Base-by-base conservation (phyloP, 192 early-diverging fungal species). In the Coemansia sp. region DNA sequence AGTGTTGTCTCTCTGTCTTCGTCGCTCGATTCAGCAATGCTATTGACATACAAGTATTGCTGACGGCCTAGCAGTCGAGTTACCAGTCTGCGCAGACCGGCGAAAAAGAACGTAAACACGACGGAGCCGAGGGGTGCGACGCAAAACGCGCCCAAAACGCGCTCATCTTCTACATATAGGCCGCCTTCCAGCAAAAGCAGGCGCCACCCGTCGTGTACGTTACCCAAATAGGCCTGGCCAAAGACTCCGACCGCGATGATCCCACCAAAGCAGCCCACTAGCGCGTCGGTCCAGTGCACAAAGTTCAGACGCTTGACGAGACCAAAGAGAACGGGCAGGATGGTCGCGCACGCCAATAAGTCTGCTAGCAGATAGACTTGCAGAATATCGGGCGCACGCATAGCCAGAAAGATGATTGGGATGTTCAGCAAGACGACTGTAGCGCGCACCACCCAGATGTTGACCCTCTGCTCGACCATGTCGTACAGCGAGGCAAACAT, bases 401-500 rank as follows among this genome's bases (percentile, higher is more conserved):
- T 72, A 1, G 89, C 86, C 20, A 90, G 70, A 55, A 88, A 67
- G 24, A 90, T 80, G 13, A 83, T 76, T 6, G 87, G 86, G 40
- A 85, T 57, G 63, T 87, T 89, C 49, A 89, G 63, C 7, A 87
- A 18, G 34, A 87, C 63, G 15, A 83, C 83, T 0, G 69, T 66
- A 18, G 69, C 72, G 27, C 88, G 79, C 41, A 80, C 79, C 27
- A 76, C 80, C 72, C 77, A 77, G 36, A 89, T 75, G 46, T 33
- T 74, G 63, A 87, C 67, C 54, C 59, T 73, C 63, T 87, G 73
- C 40, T 86, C 73, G 42, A 78, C 79, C 6, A 89, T 66, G 41
- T 91, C 90, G 34, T 86, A 87, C 20, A 91, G 62, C 33, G 90
- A 91, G 13, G 87, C 85, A 62, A 88, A 87, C 78, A 92, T 80